phyloP scores from a whole-genome alignment of 805 yeast species.

The Candida patagonica region DNA sequence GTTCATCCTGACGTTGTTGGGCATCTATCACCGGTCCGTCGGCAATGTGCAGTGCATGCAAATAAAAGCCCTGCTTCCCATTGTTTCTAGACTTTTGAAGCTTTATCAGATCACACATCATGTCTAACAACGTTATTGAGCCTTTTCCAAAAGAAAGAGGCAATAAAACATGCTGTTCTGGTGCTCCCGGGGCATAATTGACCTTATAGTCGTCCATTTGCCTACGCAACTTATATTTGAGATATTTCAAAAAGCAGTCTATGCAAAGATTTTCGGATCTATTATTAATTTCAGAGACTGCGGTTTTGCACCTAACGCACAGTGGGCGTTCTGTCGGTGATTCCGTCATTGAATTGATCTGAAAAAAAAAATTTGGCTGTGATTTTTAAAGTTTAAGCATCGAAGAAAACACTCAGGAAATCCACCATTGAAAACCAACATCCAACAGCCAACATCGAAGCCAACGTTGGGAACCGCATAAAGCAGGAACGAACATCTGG shows the following conservation, averaged over 20 bases:
- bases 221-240: conserved; percentile 72
- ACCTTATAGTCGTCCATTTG: conserved; percentile 75
- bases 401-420: no score
- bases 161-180: conserved; percentile 41
- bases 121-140: conserved; percentile 61
- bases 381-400: no score
- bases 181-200: conserved; percentile 42
- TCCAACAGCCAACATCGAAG: no score
- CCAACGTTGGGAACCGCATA: no score
- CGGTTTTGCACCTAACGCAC: conserved; percentile 45
- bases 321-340: conserved; percentile 4
- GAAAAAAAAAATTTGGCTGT: no score
- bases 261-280: conserved; percentile 61
- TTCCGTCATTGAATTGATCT: neutral
- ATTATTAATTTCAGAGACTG: conserved; percentile 36
- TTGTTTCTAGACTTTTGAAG: conserved; percentile 56
- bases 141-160: conserved; percentile 61
- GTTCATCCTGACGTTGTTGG: conserved; percentile 9
- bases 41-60: conserved; percentile 44
- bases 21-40: conserved; percentile 5
- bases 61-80: conserved; percentile 59
- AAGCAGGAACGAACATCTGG: no score
- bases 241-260: conserved; percentile 59
- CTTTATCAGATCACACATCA: conserved; percentile 46
- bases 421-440: neutral